Conservation (phyloP, 495 filamentous ascomycete species). For the Trichoderma asperelloides region DNA sequence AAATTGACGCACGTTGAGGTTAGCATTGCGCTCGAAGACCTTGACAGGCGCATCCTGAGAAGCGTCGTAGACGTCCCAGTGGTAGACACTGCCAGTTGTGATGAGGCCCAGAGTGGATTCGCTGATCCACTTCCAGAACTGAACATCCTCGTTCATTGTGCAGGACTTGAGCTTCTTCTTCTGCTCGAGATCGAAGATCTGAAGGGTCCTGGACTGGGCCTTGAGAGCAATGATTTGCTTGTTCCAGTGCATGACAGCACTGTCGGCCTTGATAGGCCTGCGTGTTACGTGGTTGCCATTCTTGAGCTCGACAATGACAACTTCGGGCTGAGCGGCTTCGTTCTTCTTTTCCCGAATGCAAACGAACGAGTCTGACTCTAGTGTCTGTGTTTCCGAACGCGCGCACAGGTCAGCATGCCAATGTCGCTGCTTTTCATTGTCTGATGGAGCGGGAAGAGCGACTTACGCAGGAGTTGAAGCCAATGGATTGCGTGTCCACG, state of each 20-base stretch:
- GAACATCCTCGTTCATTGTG: constrained; percentile 91
- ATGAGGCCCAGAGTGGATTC: constrained; percentile 78
- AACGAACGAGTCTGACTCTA: constrained; percentile 93
- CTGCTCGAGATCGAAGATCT: constrained; percentile 88
- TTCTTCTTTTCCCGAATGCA: constrained; percentile 89
- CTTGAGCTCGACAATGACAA: constrained; percentile 94
- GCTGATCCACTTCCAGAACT: constrained; percentile 99
- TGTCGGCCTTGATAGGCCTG: constrained; percentile 96
- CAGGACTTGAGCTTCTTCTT: constrained; percentile 93
- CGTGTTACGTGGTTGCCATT: constrained; percentile 87
- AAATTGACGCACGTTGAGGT: constrained; percentile 59
- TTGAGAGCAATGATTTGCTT: constrained; percentile 93
- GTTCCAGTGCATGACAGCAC: constrained; percentile 98
- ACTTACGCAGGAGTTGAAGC: constrained; percentile 95
- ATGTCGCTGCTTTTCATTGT: background rate
- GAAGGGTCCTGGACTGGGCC: constrained; percentile 82
- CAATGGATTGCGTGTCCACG: constrained; percentile 81
- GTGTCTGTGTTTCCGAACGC: constrained; percentile 51
- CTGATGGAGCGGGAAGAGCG: background rate
- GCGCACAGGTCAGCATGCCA: constrained; percentile 8
- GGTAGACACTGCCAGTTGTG: constrained; percentile 82
- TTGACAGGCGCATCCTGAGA: constrained; percentile 72
- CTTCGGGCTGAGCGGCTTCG: constrained; percentile 73
- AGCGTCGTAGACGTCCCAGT: constrained; percentile 91
- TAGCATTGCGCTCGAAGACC: constrained; percentile 84